A percentile compares a stretch with the other conserved stretches of the same genome.
phyloP scores from a whole-genome alignment of 164 flowering plant species.

The Nelumbo lutea region DNA sequence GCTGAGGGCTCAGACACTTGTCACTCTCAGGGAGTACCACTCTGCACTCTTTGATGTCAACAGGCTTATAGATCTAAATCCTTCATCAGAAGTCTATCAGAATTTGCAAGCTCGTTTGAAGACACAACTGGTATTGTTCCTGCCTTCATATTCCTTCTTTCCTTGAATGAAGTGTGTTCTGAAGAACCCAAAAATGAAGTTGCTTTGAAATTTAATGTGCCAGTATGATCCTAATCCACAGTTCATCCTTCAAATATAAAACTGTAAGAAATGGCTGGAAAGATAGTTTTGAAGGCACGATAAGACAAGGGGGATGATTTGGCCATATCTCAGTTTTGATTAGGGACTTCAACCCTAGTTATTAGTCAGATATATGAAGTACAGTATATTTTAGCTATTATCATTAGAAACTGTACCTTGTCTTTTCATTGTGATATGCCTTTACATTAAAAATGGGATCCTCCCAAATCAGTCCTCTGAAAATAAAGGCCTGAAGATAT shows the following conservation, averaged over 20 bases:
- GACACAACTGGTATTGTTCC: constrained; percentile 70
- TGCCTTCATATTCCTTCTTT: constrained; percentile 3
- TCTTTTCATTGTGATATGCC: too few relatives aligned
- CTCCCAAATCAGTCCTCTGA: too few relatives aligned
- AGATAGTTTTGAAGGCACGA: not conserved
- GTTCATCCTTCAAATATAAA: not conserved
- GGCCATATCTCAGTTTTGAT: not conserved
- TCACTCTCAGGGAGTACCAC: constrained; percentile 80
- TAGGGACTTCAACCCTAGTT: not conserved
- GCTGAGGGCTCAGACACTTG: constrained; percentile 93
- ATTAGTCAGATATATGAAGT: too few relatives aligned
- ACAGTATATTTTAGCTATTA: too few relatives aligned
- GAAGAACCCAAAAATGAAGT: not conserved
- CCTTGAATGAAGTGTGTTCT: not conserved
- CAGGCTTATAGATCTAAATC: constrained; percentile 77
- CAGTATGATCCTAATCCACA: not conserved
- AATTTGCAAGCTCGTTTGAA: constrained; percentile 74
- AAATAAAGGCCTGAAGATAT: too few relatives aligned
- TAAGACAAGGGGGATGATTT: not conserved
- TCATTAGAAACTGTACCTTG: too few relatives aligned
- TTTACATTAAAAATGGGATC: too few relatives aligned
- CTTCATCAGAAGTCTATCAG: constrained; percentile 78
- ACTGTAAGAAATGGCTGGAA: not conserved
- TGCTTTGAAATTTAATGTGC: not conserved
- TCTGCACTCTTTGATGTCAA: constrained; percentile 93